These are phyloP conservation scores for Dipteronia dyeriana DNA, from an alignment of 345 rosid species.

Conservation along the genomic window DNA sequence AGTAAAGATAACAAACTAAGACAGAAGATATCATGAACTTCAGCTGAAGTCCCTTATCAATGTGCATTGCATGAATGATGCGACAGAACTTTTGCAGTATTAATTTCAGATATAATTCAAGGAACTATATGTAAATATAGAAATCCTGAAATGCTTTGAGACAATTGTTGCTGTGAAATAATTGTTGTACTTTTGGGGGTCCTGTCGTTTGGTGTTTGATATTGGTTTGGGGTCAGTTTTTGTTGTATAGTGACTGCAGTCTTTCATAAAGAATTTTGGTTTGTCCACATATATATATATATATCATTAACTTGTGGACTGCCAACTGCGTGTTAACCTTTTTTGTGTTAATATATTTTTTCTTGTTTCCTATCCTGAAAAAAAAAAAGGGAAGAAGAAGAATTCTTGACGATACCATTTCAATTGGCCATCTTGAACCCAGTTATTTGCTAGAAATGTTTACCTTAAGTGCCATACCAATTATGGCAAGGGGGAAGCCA, in stretches of 20 bases:
- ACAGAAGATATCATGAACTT: not conserved
- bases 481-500: constrained; percentile 95
- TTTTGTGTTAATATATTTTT: too few relatives aligned
- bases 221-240: too few relatives aligned
- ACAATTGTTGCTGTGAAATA: too few relatives aligned
- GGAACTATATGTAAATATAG: not conserved
- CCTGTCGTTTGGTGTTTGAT: too few relatives aligned
- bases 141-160: not conserved
- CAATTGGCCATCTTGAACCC: constrained; percentile 9
- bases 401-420: not conserved
- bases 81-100: not conserved
- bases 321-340: too few relatives aligned
- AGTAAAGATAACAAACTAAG: not conserved
- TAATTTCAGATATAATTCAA: constrained; percentile 6
- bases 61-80: not conserved
- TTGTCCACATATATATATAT: too few relatives aligned
- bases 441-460: constrained; percentile 20
- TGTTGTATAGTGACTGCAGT: too few relatives aligned
- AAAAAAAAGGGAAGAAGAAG: too few relatives aligned
- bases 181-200: too few relatives aligned
- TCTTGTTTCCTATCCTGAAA: too few relatives aligned
- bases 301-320: too few relatives aligned
- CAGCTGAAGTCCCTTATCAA: not conserved
- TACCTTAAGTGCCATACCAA: constrained; percentile 99
- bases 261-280: too few relatives aligned